Evolutionary conservation across 2,329 filamentous ascomycete genomes (phyloP).

Genomic region (Neonectria sp.): DNA sequence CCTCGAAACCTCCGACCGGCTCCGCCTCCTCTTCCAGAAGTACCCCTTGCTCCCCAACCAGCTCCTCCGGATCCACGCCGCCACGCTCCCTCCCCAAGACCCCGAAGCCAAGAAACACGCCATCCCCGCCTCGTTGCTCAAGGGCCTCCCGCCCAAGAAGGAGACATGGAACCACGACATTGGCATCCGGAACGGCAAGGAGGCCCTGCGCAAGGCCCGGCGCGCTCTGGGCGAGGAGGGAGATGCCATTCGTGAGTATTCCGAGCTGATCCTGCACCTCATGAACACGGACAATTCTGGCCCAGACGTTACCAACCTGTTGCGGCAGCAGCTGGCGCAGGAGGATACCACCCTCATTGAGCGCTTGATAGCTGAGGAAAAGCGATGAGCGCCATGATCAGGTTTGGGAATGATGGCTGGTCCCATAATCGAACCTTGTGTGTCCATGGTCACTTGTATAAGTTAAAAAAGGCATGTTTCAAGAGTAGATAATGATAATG

Average conservation of each 20-base stretch:
- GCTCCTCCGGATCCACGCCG: constrained; percentile 64
- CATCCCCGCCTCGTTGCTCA: constrained; percentile 53
- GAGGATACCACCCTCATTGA: constrained; percentile 66
- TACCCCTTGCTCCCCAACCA: constrained; percentile 66
- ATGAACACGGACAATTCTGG: constrained; percentile 54
- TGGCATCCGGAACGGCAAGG: constrained; percentile 70
- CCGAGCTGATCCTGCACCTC: constrained; percentile 68
- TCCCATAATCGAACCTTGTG: constrained; percentile 1
- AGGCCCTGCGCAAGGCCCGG: constrained; percentile 66
- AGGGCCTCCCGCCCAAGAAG: constrained; percentile 52
- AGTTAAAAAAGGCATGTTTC: background rate
- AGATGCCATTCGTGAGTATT: constrained; percentile 73
- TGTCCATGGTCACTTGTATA: constrained; percentile 1
- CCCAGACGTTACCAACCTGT: constrained; percentile 53
- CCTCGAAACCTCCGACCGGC: constrained; percentile 65
- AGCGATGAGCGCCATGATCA: constrained; percentile 41
- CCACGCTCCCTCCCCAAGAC: constrained; percentile 63
- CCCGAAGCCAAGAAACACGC: constrained; percentile 40
- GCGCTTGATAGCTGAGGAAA: constrained; percentile 63
- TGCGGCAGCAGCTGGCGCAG: constrained; percentile 62
- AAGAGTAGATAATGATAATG: constrained; percentile 36
- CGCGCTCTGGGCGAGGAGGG: constrained; percentile 67
- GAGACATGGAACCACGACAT: constrained; percentile 71
- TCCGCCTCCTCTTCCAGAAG: constrained; percentile 65
- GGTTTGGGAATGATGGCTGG: constrained; percentile 8